Base-by-base conservation (phyloP, 352 stramenopile genomes). In the Phytophthora macrochlamydospora region DNA sequence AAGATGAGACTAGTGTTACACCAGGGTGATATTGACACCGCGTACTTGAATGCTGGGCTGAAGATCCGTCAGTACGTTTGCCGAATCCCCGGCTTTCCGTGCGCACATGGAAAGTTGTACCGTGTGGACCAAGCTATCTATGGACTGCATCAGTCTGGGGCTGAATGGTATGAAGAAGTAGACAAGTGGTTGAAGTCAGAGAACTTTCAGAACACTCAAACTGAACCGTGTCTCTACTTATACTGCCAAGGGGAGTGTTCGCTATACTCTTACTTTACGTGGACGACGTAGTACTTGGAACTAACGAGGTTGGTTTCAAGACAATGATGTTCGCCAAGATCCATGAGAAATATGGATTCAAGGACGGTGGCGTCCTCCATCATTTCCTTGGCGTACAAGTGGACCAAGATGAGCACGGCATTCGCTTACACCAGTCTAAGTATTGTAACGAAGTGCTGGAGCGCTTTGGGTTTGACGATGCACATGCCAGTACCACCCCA, bases 271-370 rank as follows among this genome's bases (percentile, higher is more conserved):
- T 40, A 40, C 35, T 40, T 11, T 40, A 40, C 9, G 35, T 40
- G 6, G 35, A 40, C 9, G 35, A 40, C 9, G 35, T 70, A 0
- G 48, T 73, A 7, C 42, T 69, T 2, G 61, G 51, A 3, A 75
- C 67, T 5, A 64, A 67, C 12, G 48, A 29, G 0, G 46, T 49
- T 1, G 43, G 14, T 0, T 65, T 51, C 45, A 73, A 77, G 59
- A 58, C 24, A 8, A 14, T 45, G 3, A 38, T 70, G 2, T 73
- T 77, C 40, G 44, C 18, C 2, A 50, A 50, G 3, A 18, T 69
- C 7, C 29, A 65, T 4, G 28, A 35, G 5, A 52, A 67, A 9
- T 72, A 76, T 46, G 64, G 55, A 0, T 69, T 71, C 4, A 73
- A 71, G 35, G 59, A 73, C 42, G 59, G 7, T 40, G 56, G 56